Evolutionary conservation across 2,329 filamentous ascomycete species (phyloP), one percentile per base, ranked within the genome.

Genomic region (Penicillium sp.): DNA sequence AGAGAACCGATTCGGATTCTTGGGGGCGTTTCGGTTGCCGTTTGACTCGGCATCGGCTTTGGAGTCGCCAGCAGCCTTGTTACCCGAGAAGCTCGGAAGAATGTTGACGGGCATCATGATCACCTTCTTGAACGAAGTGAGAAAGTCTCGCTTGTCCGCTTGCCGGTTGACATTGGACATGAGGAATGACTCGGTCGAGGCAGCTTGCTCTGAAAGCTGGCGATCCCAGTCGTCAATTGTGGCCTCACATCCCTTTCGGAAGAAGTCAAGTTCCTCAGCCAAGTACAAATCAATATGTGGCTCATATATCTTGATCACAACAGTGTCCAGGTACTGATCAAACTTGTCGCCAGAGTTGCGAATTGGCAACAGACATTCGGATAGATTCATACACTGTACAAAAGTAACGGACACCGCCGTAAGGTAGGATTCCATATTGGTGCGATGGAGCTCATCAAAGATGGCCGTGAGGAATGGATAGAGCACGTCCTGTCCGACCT

Each of bases 91-190:
- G 49, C 85, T 88, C 1, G 92, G 91, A 4, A 98, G 81, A 9
- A 92, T 94, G 54, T 91, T 96, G 50, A 99, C 94, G 2, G 95
- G 95, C 88, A 96, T 96, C 93, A 99, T 97, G 64, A 99, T 91
- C 9, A 99, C 95, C 75, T 98, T 98, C 72, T 92, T 97, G 82
- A 99, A 99, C 0, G 93, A 96, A 47, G 89, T 95, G 61, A 99
- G 74, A 69, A 99, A 99, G 73, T 99, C 95, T 66, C 92, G 91
- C 78, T 99, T 99, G 63, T 96, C 95, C 1, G 92, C 95, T 73
- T 96, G 92, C 27, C 95, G 86, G 72, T 94, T 97, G 70, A 98
- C 87, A 73, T 92, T 97, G 24, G 89, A 90, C 94, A 98, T 97
- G 78, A 92, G 95, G 72, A 96, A 96, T 0, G 91, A 95, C 77